Evolutionary conservation across 2,329 filamentous ascomycete genomes (phyloP).

Genomic region (Dactylellina cionopaga): DNA sequence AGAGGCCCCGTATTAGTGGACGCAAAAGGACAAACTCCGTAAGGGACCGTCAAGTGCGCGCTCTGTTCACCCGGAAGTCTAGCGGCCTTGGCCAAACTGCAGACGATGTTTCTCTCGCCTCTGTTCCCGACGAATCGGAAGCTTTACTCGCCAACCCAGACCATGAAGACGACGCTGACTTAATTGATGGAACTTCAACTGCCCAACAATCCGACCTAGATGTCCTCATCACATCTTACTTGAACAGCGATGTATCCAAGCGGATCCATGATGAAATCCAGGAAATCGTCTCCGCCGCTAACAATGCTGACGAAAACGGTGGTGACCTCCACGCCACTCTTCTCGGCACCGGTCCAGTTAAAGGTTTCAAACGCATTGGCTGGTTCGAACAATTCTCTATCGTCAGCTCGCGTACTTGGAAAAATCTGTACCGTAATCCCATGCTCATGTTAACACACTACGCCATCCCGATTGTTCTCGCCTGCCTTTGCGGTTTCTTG

Average conservation of each 20-base stretch:
- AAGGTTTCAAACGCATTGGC: conserved; percentile 83
- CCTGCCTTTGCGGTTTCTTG: conserved; percentile 84
- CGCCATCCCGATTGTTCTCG: conserved; percentile 92
- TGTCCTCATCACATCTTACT: conserved; percentile 78
- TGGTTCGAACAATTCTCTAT: conserved; percentile 86
- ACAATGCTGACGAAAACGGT: conserved; percentile 71
- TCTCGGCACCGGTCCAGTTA: conserved; percentile 70
- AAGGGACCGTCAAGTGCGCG: conserved; percentile 84
- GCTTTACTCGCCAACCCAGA: conserved; percentile 41
- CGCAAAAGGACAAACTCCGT: conserved; percentile 80
- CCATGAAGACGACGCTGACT: conserved; percentile 65
- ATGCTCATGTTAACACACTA: conserved; percentile 99
- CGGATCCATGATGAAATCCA: conserved; percentile 81
- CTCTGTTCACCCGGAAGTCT: conserved; percentile 82
- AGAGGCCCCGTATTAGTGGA: conserved; percentile 54
- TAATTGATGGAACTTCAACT: conserved; percentile 61
- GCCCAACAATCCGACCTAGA: conserved; percentile 82
- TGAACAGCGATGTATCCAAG: conserved; percentile 78
- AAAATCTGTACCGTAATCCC: conserved; percentile 95
- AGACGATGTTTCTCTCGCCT: conserved; percentile 67
- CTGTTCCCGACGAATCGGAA: conserved; percentile 60
- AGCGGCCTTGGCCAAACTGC: conserved; percentile 66
- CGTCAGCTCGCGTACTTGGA: conserved; percentile 90
- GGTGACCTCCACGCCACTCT: conserved; percentile 60
- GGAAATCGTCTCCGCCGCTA: conserved; percentile 72